Conservation (phyloP, 495 filamentous ascomycete species). For the Podospora anserina region DNA sequence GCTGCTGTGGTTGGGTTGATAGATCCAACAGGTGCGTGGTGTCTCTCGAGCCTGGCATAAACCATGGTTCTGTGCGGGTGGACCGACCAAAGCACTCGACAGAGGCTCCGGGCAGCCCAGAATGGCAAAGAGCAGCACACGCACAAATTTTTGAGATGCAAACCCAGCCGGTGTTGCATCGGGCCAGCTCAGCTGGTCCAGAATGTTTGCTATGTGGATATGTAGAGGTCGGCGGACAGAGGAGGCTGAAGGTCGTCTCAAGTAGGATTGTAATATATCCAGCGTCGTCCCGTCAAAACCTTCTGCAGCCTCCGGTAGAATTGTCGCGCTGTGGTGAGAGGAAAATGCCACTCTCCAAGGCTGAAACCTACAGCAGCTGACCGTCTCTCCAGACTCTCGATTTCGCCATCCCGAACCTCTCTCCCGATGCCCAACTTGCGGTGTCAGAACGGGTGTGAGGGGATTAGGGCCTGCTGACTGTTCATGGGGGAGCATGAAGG, state of each 20-base stretch:
- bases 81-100: conserved; percentile 1
- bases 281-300: background rate
- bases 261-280: background rate
- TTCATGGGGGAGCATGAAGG: conserved; percentile 24
- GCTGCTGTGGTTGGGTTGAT: background rate
- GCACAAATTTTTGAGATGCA: conserved; percentile 20
- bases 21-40: background rate
- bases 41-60: background rate
- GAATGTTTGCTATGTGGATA: background rate
- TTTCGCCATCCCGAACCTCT: conserved; percentile 3
- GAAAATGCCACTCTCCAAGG: background rate
- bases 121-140: conserved; percentile 21
- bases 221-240: background rate
- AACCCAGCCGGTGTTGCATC: conserved; percentile 12
- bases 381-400: background rate
- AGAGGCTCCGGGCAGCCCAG: conserved; percentile 13
- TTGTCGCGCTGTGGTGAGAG: background rate
- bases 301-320: conserved; percentile 12
- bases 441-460: conserved; percentile 7
- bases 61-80: background rate
- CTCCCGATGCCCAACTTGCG: conserved; percentile 6
- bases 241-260: background rate
- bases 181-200: background rate
- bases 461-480: conserved; percentile 4
- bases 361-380: background rate